Evolutionary conservation across 306 rosid genomes (phyloP), one percentile per base, ranked within the genome.

Genomic region (Datisca glomerata): DNA sequence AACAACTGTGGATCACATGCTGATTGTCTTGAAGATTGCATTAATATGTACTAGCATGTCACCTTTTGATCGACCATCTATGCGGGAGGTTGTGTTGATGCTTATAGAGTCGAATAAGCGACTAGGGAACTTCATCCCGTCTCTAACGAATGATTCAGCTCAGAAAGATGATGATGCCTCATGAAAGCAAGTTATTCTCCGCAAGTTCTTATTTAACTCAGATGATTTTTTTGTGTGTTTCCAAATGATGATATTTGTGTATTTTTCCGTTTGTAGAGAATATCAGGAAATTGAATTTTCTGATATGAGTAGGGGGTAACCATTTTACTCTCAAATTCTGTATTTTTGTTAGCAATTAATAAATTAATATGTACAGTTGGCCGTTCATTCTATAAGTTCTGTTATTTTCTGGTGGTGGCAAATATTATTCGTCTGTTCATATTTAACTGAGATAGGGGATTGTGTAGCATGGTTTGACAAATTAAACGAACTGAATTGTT

Each of bases 51-150:
- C 94, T n/a, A 78, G 69, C 41, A 21, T 52, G 74, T 36, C 80
- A 22, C 98, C 93, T 7, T 41, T 16, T 0, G 86, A 75, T 18
- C 73, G 98, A 6, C 96, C 94, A 14, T 47, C 98, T 2, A 80
- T 80, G 89, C 61, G 94, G 12, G 69, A 75, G 42, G 96, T 91
- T 7, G 98, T 75, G 38, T 44, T 21, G 25, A 78, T 91, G 96
- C 98, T 91, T 20, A 51, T 78, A 0, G 92, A 84, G 53, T 91
- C 98, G 0, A 65, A 61, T 4, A 94, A 72, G 63, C 57, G 69
- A 21, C 79, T 60, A 54, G 72, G 71, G 11, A 69, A 68, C 67
- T 61, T 56, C 15, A 41, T 62, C 18, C 64, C 43, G 5, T 62
- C 84, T 61, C 72, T 61, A 50, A 59, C 62, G 12, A 48, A 45